Conservation (phyloP, 2,329 filamentous ascomycete genomes). For the Aspergillus pseudoglaucus region DNA sequence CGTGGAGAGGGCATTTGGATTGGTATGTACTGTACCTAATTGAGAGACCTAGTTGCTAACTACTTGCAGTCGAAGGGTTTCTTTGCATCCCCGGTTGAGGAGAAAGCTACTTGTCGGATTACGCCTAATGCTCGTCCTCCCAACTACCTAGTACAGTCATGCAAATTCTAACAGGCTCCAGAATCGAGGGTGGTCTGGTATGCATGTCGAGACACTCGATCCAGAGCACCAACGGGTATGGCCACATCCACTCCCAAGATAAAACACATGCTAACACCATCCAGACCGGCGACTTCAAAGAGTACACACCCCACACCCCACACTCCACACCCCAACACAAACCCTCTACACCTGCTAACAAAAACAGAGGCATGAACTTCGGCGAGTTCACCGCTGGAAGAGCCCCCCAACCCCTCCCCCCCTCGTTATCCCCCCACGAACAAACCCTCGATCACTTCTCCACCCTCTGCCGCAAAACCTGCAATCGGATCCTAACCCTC, state of each 20-base stretch:
- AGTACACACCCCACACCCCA: conserved; percentile 49
- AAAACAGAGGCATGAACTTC: conserved; percentile 77
- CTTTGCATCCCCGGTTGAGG: conserved; percentile 62
- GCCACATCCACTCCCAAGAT: conserved; percentile 5
- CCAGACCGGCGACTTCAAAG: conserved; percentile 78
- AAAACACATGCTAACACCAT: conserved; percentile 6
- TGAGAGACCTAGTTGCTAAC: neutral
- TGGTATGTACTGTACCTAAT: conserved; percentile 48
- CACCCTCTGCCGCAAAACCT: conserved; percentile 64
- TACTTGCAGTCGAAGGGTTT: conserved; percentile 58
- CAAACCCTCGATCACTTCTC: conserved; percentile 61
- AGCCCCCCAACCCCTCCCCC: conserved; percentile 70
- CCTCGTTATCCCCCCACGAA: conserved; percentile 54
- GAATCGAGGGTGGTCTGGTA: conserved; percentile 83
- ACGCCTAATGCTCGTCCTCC: conserved; percentile 47
- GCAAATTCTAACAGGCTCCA: conserved; percentile 28
- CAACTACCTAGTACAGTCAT: neutral
- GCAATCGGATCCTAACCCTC: conserved; percentile 64
- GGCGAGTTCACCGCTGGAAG: conserved; percentile 65
- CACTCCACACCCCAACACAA: neutral
- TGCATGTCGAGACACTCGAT: conserved; percentile 84
- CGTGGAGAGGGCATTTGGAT: conserved; percentile 64
- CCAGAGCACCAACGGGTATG: conserved; percentile 70
- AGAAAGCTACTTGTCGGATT: conserved; percentile 71
- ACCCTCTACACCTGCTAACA: neutral